Conservation (phyloP, 2,329 filamentous ascomycete species). For the Pyricularia grisea region DNA sequence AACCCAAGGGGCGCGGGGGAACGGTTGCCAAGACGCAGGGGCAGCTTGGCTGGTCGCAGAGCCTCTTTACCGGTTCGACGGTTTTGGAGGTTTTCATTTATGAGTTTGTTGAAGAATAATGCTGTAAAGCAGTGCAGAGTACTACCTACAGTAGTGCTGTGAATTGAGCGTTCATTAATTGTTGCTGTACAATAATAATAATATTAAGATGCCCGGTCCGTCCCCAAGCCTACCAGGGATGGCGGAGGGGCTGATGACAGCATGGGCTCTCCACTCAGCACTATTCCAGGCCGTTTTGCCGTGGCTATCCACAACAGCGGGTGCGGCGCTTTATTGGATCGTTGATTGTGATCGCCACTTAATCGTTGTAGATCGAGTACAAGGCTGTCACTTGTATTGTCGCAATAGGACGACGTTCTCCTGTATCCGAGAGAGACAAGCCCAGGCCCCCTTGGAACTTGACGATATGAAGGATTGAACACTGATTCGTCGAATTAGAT, state of each 20-base stretch:
- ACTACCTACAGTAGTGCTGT: neutral
- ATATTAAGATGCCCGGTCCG: too few relatives aligned
- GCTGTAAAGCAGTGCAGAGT: neutral
- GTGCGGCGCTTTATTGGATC: neutral
- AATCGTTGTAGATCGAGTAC: neutral
- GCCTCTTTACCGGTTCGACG: neutral
- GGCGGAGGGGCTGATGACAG: neutral
- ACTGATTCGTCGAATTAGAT: neutral
- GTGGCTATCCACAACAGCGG: neutral
- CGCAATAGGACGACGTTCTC: neutral
- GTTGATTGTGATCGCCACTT: neutral
- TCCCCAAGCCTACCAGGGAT: neutral
- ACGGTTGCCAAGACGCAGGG: neutral
- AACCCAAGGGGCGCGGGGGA: neutral
- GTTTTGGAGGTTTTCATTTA: neutral
- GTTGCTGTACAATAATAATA: too few relatives aligned
- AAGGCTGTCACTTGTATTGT: neutral
- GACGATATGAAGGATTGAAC: neutral
- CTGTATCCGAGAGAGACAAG: neutral
- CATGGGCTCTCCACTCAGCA: neutral
- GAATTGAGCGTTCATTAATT: neutral
- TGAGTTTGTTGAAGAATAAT: neutral
- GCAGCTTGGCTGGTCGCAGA: neutral
- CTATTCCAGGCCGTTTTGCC: neutral
- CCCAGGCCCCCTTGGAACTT: neutral